Base-by-base conservation (phyloP, 352 stramenopile genomes). In the Phytophthora nicotianae region DNA sequence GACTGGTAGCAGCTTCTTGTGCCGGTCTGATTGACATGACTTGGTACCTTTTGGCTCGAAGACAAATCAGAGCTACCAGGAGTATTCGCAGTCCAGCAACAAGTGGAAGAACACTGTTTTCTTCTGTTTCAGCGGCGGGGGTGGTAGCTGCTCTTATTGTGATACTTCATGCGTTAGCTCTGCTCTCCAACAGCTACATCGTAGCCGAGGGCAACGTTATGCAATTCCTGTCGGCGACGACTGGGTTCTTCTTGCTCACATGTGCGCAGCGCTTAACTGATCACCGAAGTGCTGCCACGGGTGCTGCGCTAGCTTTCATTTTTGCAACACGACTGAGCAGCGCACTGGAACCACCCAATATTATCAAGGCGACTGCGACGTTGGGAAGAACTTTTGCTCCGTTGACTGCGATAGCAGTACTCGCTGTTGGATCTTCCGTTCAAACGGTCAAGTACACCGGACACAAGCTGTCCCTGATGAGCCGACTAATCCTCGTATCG, bases 121-220 rank as follows among this genome's bases (percentile, higher is more conserved):
- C 21, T 40, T 62, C 60, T 21, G 40, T 58, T 33, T 61, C 62
- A 27, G 56, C 54, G n/a, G 62, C 52, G 5, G 51, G 51, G 33
- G 46, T 79, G 9, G 62, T 87, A 3, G 66, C 68, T 4, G 64
- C 79, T 10, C 46, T 79, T 9, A 45, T 87, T 4, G 70, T 91
- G 19, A 50, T 93, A 11, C 54, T 93, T 24, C 87, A 94, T 51
- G 61, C 72, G 13, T 58, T 92, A 14, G 75, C 77, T 10, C 65
- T 93, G 21, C 70, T 93, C 17, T 95, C 88, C 29, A 96, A 96
- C 58, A 94, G 84, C 71, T 96, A 89, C 62, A 90, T 96, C 24
- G 80, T 93, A n/a, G 72, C 81, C 7, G 86, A 96, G 49, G 56
- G 72, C 51, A 74, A 71, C 23, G 83, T 90, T 8, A 85, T 93